phyloP scores from a whole-genome alignment of 495 filamentous ascomycete species.

The Penicillium longicatenatum region DNA sequence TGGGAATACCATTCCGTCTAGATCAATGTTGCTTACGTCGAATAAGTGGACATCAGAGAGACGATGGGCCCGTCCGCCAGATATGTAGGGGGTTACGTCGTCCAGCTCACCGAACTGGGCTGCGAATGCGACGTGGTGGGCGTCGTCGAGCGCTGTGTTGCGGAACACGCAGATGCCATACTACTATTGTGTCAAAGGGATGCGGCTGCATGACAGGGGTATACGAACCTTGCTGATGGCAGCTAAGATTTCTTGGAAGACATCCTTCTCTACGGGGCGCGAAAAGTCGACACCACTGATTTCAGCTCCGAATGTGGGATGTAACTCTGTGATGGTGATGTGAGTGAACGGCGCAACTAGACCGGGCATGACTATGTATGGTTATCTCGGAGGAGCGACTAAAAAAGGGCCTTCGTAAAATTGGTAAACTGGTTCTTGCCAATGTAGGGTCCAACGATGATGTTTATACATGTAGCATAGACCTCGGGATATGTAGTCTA shows the following conservation, averaged over 20 bases:
- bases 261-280: conserved; percentile 41
- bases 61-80: conserved; percentile 46
- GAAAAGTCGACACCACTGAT: conserved; percentile 53
- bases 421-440: not conserved
- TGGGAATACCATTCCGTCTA: conserved; percentile 30
- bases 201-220: not conserved
- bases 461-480: no score
- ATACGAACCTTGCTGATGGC: conserved; percentile 19
- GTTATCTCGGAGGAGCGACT: no score
- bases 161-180: conserved; percentile 61
- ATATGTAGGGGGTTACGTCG: conserved; percentile 56
- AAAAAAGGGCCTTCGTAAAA: not conserved
- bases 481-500: not conserved
- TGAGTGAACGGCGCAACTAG: conserved; percentile 4
- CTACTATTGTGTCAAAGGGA: conserved; percentile 24
- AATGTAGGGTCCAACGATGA: not conserved
- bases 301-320: conserved; percentile 58
- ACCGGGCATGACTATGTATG: conserved; percentile 10
- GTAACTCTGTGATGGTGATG: conserved; percentile 42
- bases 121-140: conserved; percentile 56
- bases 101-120: conserved; percentile 58
- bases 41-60: conserved; percentile 55
- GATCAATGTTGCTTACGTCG: conserved; percentile 52
- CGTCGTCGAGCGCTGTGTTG: conserved; percentile 52
- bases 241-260: conserved; percentile 41